These are phyloP conservation scores for Pichia sp. DNA, from an alignment of 1,139 yeast species.

Conservation along the genomic window DNA sequence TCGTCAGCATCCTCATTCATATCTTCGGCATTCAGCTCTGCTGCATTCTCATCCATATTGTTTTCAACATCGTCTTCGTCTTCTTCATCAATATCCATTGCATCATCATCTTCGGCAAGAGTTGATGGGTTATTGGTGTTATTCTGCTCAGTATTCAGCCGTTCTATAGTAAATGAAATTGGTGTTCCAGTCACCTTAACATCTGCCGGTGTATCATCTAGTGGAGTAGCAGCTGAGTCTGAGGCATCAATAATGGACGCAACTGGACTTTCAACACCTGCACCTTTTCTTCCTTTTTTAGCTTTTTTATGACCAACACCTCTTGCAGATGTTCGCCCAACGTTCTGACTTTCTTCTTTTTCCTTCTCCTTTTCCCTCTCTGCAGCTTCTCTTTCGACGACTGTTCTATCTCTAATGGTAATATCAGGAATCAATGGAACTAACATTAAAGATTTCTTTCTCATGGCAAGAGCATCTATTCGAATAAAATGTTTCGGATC, in stretches of 20 bases:
- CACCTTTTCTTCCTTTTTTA: constrained; percentile 32
- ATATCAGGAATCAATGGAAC: constrained; percentile 88
- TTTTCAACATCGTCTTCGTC: constrained; percentile 33
- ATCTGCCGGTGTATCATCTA: constrained; percentile 2
- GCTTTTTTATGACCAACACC: constrained; percentile 29
- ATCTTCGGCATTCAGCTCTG: constrained; percentile 41
- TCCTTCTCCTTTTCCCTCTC: constrained; percentile 65
- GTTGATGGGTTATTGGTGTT: constrained; percentile 10
- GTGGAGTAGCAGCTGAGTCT: constrained; percentile 26
- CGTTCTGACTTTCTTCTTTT: constrained; percentile 17
- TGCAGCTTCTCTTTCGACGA: constrained; percentile 79
- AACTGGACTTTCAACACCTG: constrained; percentile 34
- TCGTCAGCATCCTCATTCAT: constrained; percentile 54
- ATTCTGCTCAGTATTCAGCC: neutral
- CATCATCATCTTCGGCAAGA: constrained; percentile 15
- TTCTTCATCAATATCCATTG: constrained; percentile 23
- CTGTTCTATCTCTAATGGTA: constrained; percentile 71
- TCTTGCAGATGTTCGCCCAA: constrained; percentile 42
- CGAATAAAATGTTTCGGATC: constrained; percentile 92
- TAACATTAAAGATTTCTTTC: constrained; percentile 71
- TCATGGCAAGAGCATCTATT: constrained; percentile 95
- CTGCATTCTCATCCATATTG: constrained; percentile 19
- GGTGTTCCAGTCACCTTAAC: neutral
- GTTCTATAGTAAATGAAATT: neutral
- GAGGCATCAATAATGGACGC: constrained; percentile 11